Conservation (phyloP, 169 alveolate genomes). For the Eimeria acervulina region DNA sequence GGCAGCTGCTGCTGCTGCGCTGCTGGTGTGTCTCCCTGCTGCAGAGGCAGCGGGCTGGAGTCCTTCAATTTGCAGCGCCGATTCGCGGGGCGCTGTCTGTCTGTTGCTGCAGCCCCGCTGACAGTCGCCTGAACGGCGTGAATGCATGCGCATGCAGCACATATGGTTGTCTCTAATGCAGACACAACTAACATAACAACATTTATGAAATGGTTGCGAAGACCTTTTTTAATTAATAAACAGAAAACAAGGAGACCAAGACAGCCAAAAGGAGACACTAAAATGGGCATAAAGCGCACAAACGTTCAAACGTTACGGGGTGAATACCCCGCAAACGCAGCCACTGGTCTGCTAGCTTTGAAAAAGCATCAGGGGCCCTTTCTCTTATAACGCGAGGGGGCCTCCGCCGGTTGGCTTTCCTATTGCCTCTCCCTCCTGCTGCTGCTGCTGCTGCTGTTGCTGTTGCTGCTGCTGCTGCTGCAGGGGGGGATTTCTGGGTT, state of each 20-base stretch:
- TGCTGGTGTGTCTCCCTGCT: background rate
- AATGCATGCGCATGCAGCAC: background rate
- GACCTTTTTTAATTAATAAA: background rate
- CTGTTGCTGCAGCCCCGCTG: background rate
- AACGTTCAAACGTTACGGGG: constrained; percentile 20
- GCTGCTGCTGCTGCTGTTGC: constrained; percentile 28
- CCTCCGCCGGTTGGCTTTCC: background rate
- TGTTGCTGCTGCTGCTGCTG: constrained; percentile 17
- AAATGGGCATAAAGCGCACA: background rate
- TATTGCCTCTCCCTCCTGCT: background rate
- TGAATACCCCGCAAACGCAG: constrained; percentile 34
- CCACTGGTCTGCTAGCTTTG: constrained; percentile 63
- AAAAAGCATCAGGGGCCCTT: constrained; percentile 36
- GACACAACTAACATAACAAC: too few relatives aligned
- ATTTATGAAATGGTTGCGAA: too few relatives aligned
- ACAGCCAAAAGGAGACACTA: background rate
- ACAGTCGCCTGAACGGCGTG: background rate
- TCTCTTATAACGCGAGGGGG: background rate
- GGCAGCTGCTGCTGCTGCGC: constrained; percentile 32
- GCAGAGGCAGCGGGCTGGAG: background rate
- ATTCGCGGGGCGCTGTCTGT: background rate
- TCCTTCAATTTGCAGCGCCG: background rate
- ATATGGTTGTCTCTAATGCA: background rate
- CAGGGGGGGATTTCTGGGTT: background rate
- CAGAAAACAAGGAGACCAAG: background rate